A percentile compares a stretch with the other conserved stretches of the same genome.
Evolutionary conservation across 2,329 filamentous ascomycete species (phyloP).

Genomic region (Colletotrichum viniferum): DNA sequence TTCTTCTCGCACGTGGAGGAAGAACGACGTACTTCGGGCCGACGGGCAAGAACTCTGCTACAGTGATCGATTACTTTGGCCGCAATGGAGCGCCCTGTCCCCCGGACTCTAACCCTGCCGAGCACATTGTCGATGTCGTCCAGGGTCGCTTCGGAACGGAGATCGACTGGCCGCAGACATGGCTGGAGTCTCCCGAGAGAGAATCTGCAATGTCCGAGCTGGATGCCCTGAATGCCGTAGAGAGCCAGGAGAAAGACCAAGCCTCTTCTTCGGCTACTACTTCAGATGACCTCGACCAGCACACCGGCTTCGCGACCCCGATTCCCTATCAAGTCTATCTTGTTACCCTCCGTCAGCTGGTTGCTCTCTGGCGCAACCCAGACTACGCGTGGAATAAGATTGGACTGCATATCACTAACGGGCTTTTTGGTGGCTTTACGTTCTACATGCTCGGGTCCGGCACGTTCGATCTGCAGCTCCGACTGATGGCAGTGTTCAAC

Average conservation of each 20-base stretch:
- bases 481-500: constrained; percentile 55
- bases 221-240: neutral
- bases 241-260: neutral
- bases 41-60: constrained; percentile 62
- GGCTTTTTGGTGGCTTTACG: constrained; percentile 39
- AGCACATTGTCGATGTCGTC: constrained; percentile 49
- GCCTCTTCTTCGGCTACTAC: constrained; percentile 36
- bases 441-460: constrained; percentile 52
- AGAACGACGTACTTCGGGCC: constrained; percentile 73
- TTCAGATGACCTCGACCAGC: neutral
- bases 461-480: constrained; percentile 41
- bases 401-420: constrained; percentile 35
- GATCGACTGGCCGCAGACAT: constrained; percentile 19
- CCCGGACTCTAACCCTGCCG: constrained; percentile 42
- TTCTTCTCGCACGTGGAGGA: constrained; percentile 68
- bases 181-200: constrained; percentile 15
- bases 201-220: constrained; percentile 3
- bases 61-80: constrained; percentile 63
- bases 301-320: constrained; percentile 13
- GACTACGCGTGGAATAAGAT: constrained; percentile 52
- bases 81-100: constrained; percentile 50
- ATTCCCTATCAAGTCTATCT: neutral
- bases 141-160: neutral
- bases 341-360: constrained; percentile 9
- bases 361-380: constrained; percentile 19